These are phyloP conservation scores for Acanthamoeba lenticulata DNA, from an alignment of 208 protist genomes.

Conservation along the genomic window DNA sequence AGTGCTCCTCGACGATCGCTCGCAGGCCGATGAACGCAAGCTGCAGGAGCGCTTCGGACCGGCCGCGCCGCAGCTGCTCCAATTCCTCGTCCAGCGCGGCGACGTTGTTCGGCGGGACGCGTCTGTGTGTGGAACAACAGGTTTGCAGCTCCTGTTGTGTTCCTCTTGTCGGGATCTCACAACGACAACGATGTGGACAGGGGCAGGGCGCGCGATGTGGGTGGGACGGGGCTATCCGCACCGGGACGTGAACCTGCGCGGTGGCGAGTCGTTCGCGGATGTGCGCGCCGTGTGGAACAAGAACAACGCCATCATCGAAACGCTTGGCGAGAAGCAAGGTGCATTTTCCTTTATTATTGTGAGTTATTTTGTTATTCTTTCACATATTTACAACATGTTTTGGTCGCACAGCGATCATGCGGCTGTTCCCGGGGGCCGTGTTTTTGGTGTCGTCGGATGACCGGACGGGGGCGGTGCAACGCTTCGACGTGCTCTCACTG, in stretches of 20 bases:
- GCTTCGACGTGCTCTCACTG: not conserved
- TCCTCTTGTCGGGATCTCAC: too few relatives aligned
- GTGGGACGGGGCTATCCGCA: not conserved
- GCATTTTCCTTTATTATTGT: not conserved
- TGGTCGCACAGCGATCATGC: not conserved
- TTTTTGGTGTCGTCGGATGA: not conserved
- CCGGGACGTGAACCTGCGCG: not conserved
- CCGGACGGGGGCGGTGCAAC: not conserved
- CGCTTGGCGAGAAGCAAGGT: not conserved
- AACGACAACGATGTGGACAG: not conserved
- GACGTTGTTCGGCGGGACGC: not conserved
- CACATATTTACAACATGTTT: too few relatives aligned
- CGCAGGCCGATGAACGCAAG: not conserved
- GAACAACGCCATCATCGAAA: slow-evolving; percentile 28
- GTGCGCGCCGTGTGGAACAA: not conserved
- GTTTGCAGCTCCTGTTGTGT: too few relatives aligned
- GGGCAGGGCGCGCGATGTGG: not conserved
- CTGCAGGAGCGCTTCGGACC: not conserved
- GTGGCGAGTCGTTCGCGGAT: not conserved
- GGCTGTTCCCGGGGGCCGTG: slow-evolving; percentile 1
- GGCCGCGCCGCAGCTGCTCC: not conserved
- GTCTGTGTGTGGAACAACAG: not conserved
- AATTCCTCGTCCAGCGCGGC: not conserved
- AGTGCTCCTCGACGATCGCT: too few relatives aligned
- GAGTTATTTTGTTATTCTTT: not conserved